Evolutionary conservation across 2,329 filamentous ascomycete genomes (phyloP).

Genomic region (Botryotinia calthae): DNA sequence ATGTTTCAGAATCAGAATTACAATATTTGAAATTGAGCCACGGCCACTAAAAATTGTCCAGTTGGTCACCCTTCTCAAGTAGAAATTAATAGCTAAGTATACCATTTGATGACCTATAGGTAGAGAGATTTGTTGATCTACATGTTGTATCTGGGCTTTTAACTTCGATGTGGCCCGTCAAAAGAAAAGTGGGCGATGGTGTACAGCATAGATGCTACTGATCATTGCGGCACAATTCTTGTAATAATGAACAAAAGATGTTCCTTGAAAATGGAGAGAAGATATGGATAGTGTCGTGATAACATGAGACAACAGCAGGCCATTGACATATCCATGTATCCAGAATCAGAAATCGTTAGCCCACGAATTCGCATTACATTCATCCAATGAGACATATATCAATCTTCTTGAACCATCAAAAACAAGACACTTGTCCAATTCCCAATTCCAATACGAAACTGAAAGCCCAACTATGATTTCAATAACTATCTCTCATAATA

Average conservation of each 20-base stretch:
- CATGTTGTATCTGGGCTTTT: neutral
- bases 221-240: neutral
- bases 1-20: neutral
- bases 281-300: neutral
- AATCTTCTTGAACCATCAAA: neutral
- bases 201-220: neutral
- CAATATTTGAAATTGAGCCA: neutral
- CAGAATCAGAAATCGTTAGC: neutral
- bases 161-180: neutral
- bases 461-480: neutral
- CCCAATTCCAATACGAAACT: neutral
- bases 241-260: neutral
- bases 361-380: neutral
- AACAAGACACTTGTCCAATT: neutral
- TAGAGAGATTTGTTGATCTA: neutral
- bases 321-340: neutral
- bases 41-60: neutral
- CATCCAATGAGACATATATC: neutral
- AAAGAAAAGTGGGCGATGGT: fast-evolving
- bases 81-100: neutral
- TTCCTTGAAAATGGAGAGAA: neutral
- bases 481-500: neutral
- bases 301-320: neutral
- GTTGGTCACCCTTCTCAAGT: neutral
- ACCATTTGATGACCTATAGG: neutral